Evolutionary conservation across 2,329 filamentous ascomycete species (phyloP), one percentile per base, ranked within the genome.

Genomic region (Trichoderma atroviride): DNA sequence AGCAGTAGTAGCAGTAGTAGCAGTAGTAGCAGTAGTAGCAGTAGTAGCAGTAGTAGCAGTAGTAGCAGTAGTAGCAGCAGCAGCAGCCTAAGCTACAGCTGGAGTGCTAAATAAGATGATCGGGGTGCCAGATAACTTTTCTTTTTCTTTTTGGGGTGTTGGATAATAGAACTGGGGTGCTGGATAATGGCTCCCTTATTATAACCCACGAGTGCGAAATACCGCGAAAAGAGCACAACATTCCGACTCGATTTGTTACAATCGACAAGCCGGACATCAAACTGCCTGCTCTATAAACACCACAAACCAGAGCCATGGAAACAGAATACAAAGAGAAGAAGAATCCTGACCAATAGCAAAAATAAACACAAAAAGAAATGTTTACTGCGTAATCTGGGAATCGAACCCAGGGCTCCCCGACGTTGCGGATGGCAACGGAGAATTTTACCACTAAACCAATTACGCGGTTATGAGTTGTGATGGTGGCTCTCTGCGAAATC

Each of bases 391-490:
- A 59, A 59, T 59, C 56, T 59, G 56, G 56, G 56, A 59, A 59
- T 59, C 56, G 56, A 59, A 59, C 56, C 56, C 56, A 59, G 56
- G 56, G 56, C 56, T 59, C 56, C 56, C 56, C 56, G 56, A 59
- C 29, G 56, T 31, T 59, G 29, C 56, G 56, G 56, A 59, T 59
- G 56, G 56, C 56, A 59, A 59, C 56, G 56, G 56, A 59, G 56
- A 59, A 59, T 59, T 59, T 59, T 59, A 59, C 56, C 56, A 59
- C 56, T 59, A 59, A 59, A 59, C 56, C 56, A 59, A 59, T 59
- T 59, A 59, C 50, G 50, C 50, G 50, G 40, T 43, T 43, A 3
- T 43, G 19, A 43, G 40, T 10, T 43, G 16, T n/a, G 40, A 43
- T n/a, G 40, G 7, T 43, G 40, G 9, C 4, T 11, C 3, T 5